Percentiles rank a stretch among this genome's conserved stretches.
Evolutionary conservation across 192 early-diverging fungal genomes (phyloP).

Genomic region (Coemansia sp.): DNA sequence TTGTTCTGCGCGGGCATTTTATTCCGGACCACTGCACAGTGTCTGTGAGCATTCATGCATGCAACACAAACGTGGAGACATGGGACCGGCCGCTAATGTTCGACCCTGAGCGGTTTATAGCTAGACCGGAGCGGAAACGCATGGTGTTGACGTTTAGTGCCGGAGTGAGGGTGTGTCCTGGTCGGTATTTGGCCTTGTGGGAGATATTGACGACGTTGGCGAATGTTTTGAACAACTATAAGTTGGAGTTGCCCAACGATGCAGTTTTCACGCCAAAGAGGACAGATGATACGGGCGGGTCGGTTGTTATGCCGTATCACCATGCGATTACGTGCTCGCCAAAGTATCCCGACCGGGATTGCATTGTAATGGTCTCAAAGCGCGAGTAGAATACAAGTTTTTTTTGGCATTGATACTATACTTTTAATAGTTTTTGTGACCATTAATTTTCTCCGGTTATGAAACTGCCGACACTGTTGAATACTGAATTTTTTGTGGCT

Average conservation of each 20-base stretch:
- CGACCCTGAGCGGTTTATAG: constrained; percentile 28
- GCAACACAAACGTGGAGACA: constrained; percentile 11
- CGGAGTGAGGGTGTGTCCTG: constrained; percentile 43
- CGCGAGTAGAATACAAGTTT: constrained; percentile 13
- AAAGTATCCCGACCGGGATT: constrained; percentile 43
- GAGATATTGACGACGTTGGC: constrained; percentile 41
- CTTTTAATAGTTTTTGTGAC: too few species aligned
- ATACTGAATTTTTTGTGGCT: too few species aligned
- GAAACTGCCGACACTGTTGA: too few species aligned
- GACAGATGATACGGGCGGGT: constrained; percentile 3
- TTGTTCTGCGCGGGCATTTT: constrained; percentile 28
- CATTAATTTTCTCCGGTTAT: too few species aligned
- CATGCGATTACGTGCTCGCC: constrained; percentile 24
- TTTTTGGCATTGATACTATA: too few species aligned
- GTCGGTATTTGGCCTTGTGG: constrained; percentile 34
- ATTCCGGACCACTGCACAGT: constrained; percentile 40
- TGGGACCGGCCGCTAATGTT: constrained; percentile 27
- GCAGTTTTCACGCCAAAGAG: constrained; percentile 24
- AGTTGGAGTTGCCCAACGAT: constrained; percentile 30
- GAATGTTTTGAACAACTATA: constrained; percentile 33
- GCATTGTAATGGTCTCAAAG: constrained; percentile 29
- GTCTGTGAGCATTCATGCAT: constrained; percentile 22
- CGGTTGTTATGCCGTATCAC: constrained; percentile 28
- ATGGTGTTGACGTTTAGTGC: constrained; percentile 37
- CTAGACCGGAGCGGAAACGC: constrained; percentile 8